phyloP scores from a whole-genome alignment of 2,329 filamentous ascomycete species.

The Aspergillus tubingensis region DNA sequence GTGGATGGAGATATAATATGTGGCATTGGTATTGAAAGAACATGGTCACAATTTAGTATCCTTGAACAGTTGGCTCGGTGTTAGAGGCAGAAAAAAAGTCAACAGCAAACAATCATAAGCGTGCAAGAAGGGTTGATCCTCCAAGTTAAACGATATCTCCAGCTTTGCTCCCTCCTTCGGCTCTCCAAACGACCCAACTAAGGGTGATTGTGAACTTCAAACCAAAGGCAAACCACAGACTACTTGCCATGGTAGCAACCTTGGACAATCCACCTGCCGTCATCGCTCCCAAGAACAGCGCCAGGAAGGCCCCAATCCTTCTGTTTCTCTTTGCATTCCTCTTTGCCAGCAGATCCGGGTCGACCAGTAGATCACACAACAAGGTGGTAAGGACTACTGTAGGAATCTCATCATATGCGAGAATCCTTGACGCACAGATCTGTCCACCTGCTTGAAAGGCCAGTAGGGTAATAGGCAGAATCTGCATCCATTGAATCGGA shows the following conservation, averaged over 20 bases:
- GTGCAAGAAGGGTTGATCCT: no score
- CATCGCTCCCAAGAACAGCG: slow-evolving; percentile 44
- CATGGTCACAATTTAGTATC: no score
- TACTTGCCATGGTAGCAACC: slow-evolving; percentile 35
- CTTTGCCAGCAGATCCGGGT: slow-evolving; percentile 31
- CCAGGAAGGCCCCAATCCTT: slow-evolving; percentile 39
- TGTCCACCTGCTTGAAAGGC: slow-evolving; percentile 46
- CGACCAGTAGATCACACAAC: slow-evolving; percentile 43
- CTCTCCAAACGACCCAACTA: slow-evolving; percentile 41
- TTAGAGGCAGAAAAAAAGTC: neutral
- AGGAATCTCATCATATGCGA: slow-evolving; percentile 43
- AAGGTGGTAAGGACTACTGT: slow-evolving; percentile 46
- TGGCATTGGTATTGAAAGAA: no score
- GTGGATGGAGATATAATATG: no score
- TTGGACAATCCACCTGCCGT: slow-evolving; percentile 44
- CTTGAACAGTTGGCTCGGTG: no score
- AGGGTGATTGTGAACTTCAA: slow-evolving; percentile 39
- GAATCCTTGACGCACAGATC: slow-evolving; percentile 40
- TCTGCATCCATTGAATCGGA: slow-evolving; percentile 39
- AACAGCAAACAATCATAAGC: neutral
- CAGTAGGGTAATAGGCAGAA: slow-evolving; percentile 42
- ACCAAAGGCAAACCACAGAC: slow-evolving; percentile 44
- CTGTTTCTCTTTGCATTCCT: slow-evolving; percentile 37
- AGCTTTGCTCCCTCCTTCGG: slow-evolving; percentile 11
- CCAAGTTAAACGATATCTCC: no score